Base-by-base conservation (phyloP, 2,329 filamentous ascomycete genomes). In the Nemania sp. region DNA sequence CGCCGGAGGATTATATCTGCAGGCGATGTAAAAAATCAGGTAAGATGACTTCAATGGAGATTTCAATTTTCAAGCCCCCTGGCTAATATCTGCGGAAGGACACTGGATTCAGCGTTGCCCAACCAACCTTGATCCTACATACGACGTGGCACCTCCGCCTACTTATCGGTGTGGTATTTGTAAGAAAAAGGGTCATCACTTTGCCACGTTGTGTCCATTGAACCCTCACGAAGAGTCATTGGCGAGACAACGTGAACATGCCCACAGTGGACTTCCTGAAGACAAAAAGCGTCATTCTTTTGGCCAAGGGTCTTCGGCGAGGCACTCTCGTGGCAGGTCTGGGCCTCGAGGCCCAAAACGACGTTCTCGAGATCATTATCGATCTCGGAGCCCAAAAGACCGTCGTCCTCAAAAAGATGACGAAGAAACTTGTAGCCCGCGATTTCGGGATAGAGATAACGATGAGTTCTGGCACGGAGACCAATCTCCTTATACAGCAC, bases 121-220 rank as follows among this genome's bases (percentile, higher is more conserved):
- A 15, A 77, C 74, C 2, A 75, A 73, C 53, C 37, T 76, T n/a
- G 71, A 77, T 49, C 70, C 73, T 8, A 23, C 48, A 2, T 74
- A 62, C 48, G 74, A 77, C 51, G 56, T 24, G 42, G 51, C 56
- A 24, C 73, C 73, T 2, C 31, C 48, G 1, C 20, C 34, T 5
- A 47, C 55, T 12, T 77, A 76, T 49, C 30, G 22, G 15, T 77
- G 75, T 48, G 48, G 60, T 4, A 54, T 73, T 22, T 77, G 75
- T 61, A 50, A 60, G 1, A 56, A 33, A n/a, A 23, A 28, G 3
- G 73, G 72, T 5, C 39, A 64, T 2, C 75, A 77, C 51, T 72
- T 66, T 39, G 62, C 59, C 9, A 68, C 63, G 0, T 55, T 77
- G 8, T 77, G 74, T 46, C 72, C 72, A 2, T n/a, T 31, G 3